Evolutionary conservation across 1,284 basidiomycete species (phyloP).

Genomic region (Rhizoctonia solani): DNA sequence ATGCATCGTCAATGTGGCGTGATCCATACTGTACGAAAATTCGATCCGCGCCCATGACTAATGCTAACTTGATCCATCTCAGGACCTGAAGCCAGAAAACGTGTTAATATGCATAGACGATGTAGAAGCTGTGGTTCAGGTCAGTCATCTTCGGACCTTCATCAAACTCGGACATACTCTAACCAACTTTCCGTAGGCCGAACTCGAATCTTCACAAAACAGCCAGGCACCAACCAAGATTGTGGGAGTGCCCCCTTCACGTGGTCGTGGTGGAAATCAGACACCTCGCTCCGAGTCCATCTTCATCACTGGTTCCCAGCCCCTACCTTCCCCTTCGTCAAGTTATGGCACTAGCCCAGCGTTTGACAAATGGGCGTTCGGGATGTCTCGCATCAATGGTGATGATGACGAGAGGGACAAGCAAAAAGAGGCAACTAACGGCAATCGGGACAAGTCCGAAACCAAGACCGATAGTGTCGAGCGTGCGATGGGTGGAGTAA

Average conservation of each 20-base stretch:
- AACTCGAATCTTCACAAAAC: slow-evolving; percentile 47
- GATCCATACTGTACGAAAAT: slow-evolving; percentile 69
- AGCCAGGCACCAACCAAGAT: slow-evolving; percentile 66
- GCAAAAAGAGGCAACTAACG: slow-evolving; percentile 62
- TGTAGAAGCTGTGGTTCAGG: slow-evolving; percentile 89
- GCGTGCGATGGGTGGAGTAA: slow-evolving; percentile 20
- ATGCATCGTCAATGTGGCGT: slow-evolving; percentile 97
- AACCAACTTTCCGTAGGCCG: slow-evolving; percentile 11
- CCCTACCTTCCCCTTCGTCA: slow-evolving; percentile 78
- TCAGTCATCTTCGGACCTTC: not conserved
- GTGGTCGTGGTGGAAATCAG: slow-evolving; percentile 95
- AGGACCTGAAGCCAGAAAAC: slow-evolving; percentile 96
- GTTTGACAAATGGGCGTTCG: slow-evolving; percentile 90
- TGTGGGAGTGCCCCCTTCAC: slow-evolving; percentile 93
- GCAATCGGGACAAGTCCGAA: slow-evolving; percentile 36
- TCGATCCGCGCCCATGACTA: not conserved
- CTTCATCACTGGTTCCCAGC: slow-evolving; percentile 94
- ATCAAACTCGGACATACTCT: not conserved
- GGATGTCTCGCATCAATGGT: slow-evolving; percentile 81
- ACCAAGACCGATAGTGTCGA: slow-evolving; percentile 23
- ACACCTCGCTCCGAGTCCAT: slow-evolving; percentile 87
- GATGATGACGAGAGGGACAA: slow-evolving; percentile 45
- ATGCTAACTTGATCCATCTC: slow-evolving; percentile 42
- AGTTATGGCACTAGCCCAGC: slow-evolving; percentile 75
- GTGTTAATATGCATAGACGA: slow-evolving; percentile 97